phyloP scores from a whole-genome alignment of 2,329 filamentous ascomycete genomes.

The Paecilomyces variotii region DNA sequence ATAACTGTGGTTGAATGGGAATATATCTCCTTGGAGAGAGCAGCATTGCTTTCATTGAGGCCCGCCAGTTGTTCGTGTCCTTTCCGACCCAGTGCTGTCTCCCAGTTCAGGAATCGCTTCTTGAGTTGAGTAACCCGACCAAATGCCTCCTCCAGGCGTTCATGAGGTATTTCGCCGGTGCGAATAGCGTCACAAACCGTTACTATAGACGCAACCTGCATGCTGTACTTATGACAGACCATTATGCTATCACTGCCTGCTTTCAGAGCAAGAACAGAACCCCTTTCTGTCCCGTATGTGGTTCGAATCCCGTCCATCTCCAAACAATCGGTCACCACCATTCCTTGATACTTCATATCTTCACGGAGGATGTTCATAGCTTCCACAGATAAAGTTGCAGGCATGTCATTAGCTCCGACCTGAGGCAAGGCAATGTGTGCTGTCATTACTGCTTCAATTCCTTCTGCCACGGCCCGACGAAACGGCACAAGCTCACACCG shows the following conservation, averaged over 20 bases:
- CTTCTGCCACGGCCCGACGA: conserved; percentile 33
- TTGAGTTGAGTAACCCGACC: conserved; percentile 30
- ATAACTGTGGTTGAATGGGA: conserved; percentile 35
- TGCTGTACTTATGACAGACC: conserved; percentile 38
- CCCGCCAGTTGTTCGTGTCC: conserved; percentile 10
- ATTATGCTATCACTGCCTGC: conserved; percentile 39
- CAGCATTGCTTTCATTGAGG: conserved; percentile 17
- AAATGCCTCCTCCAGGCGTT: conserved; percentile 26
- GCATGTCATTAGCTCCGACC: conserved; percentile 26
- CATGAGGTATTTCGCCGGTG: conserved; percentile 23
- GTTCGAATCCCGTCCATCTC: conserved; percentile 39
- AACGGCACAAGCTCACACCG: conserved; percentile 38
- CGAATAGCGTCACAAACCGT: conserved; percentile 29
- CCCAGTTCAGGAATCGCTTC: conserved; percentile 25
- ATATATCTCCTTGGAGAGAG: conserved; percentile 28
- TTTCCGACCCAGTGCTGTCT: conserved; percentile 15
- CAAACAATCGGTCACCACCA: conserved; percentile 39
- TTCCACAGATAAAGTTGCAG: conserved; percentile 32
- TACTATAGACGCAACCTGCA: conserved; percentile 34
- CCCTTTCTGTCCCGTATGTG: conserved; percentile 34
- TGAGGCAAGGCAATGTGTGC: conserved; percentile 36
- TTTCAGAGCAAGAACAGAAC: conserved; percentile 33
- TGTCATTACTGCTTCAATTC: conserved; percentile 38
- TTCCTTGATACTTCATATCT: conserved; percentile 37
- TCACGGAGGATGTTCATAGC: conserved; percentile 32